Base-by-base conservation (phyloP, 2,329 filamentous ascomycete species). In the Monilinia polystroma region DNA sequence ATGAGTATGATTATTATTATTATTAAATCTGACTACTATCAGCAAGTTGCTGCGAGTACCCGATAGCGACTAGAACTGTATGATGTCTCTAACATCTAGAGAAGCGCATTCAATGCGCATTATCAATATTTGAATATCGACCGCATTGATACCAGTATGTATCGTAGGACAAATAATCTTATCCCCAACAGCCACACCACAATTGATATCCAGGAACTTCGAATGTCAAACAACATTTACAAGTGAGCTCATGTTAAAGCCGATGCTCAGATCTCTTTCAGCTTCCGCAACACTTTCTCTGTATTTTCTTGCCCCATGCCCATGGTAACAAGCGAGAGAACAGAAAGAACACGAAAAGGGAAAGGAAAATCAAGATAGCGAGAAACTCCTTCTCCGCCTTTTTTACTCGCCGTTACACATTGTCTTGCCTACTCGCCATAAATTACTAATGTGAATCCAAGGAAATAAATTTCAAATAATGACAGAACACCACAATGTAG, bases 1-100 rank as follows among this genome's bases (percentile, higher is more conserved):
- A 53, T 53, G 35, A 53, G 53, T 62, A 66, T 51, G 18, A 66
- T 66, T 54, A 66, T 60, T 29, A 66, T 60, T 62, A 66, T 60
- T 29, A 66, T 60, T 62, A 66, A 51, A 35, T 66, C 64, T 66
- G 54, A 66, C 64, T 66, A 18, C 45, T 41, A 51, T 62, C 32
- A 41, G 32, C 14, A 7, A 51, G 32, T 62, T 26, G 58, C 45
- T 38, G 58, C 38, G 58, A 51, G 43, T 26, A 60, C n/a, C 58
- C 58, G 58, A 38, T 51, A 26, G 14, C 26, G 38, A 32, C 29
- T 32, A 51, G 45, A 26, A 51, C 18, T 38, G 29, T 26, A 38
- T 49, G 14, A 32, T 51, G n/a, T 51, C 38, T 38, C 29, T 29
- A 35, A 60, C 12, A 38, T 8, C 14, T 10, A 47, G 35, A 35